phyloP scores from a whole-genome alignment of 2,329 filamentous ascomycete genomes.

The Stagonosporopsis chrysanthemi region DNA sequence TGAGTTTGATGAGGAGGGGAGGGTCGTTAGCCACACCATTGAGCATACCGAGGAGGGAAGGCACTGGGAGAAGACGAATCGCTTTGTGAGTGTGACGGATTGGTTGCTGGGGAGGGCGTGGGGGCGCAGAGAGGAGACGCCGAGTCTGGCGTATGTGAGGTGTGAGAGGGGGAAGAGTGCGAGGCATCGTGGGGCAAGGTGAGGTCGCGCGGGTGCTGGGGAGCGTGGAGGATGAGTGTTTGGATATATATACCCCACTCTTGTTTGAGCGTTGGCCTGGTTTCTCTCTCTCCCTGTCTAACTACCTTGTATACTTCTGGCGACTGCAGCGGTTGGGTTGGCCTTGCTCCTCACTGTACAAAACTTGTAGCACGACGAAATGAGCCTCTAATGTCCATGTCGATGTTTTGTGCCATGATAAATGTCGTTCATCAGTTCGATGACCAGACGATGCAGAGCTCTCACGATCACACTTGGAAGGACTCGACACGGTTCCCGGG shows the following conservation, averaged over 20 bases:
- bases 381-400: background rate
- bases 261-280: background rate
- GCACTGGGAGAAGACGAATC: slow-evolving; percentile 83
- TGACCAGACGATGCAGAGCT: no score
- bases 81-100: slow-evolving; percentile 89
- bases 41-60: slow-evolving; percentile 87
- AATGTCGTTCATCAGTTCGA: no score
- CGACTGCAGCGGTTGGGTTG: background rate
- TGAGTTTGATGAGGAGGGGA: slow-evolving; percentile 87
- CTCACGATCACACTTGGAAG: no score
- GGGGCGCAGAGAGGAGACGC: slow-evolving; percentile 55
- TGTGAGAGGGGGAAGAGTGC: slow-evolving; percentile 24
- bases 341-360: slow-evolving; percentile 3
- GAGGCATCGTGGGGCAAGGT: background rate
- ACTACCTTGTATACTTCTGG: background rate
- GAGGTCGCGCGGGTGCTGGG: background rate
- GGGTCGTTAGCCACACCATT: slow-evolving; percentile 87
- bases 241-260: slow-evolving; percentile 4
- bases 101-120: slow-evolving; percentile 87
- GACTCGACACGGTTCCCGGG: no score
- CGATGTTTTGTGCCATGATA: no score
- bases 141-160: slow-evolving; percentile 52
- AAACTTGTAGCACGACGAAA: slow-evolving; percentile 1
- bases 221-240: background rate
- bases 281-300: background rate